phyloP scores from a whole-genome alignment of 2,329 filamentous ascomycete genomes.

The Aspergillus aculeatinus region DNA sequence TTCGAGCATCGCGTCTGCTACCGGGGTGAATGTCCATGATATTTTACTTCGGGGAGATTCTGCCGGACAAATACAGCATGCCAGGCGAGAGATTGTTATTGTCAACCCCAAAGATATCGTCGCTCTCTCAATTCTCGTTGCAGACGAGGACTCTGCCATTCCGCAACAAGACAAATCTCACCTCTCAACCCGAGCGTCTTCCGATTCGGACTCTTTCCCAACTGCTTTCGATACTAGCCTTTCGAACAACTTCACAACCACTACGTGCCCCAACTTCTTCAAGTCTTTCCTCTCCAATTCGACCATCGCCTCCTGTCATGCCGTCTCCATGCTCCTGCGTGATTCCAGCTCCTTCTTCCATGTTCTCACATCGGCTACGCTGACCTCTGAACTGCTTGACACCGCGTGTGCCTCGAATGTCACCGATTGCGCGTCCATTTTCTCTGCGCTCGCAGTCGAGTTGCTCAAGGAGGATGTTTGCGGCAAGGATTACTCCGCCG shows the following conservation, averaged over 20 bases:
- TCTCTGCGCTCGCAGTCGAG: conserved; percentile 64
- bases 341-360: conserved; percentile 84
- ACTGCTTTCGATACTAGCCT: conserved; percentile 67
- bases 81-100: background rate
- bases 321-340: conserved; percentile 80
- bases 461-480: conserved; percentile 66
- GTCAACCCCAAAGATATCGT: background rate
- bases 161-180: background rate
- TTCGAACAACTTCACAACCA: conserved; percentile 60
- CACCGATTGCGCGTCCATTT: conserved; percentile 63
- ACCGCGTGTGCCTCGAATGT: conserved; percentile 70
- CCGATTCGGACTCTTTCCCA: conserved; percentile 47
- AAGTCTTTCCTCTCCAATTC: conserved; percentile 62
- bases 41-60: background rate
- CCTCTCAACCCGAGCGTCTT: background rate
- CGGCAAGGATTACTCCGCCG: conserved; percentile 64
- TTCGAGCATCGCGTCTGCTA: background rate
- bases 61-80: background rate
- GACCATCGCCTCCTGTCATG: conserved; percentile 72
- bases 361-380: conserved; percentile 66
- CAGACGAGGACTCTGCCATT: background rate
- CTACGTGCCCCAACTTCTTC: conserved; percentile 58
- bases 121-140: background rate
- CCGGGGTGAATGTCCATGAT: background rate
- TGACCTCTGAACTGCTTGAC: conserved; percentile 76